A percentile compares a stretch with the other conserved stretches of the same genome.
Evolutionary conservation across 768 basidiomycete species (phyloP).

Genomic region (Ramaria sp.): DNA sequence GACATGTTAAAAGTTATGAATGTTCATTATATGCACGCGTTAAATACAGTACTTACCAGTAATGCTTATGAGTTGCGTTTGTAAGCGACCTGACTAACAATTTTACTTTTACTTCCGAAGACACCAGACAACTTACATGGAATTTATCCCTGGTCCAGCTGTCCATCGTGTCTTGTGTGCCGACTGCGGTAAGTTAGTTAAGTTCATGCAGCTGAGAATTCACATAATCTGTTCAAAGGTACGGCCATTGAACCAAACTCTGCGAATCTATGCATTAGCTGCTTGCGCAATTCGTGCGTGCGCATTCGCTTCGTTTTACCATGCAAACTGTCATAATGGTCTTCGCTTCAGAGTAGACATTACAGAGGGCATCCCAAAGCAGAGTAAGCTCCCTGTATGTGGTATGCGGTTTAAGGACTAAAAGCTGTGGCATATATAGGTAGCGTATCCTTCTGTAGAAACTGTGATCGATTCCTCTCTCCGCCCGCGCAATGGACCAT

Average conservation of each 20-base stretch:
- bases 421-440: constrained; percentile 32
- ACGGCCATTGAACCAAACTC: constrained; percentile 86
- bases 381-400: constrained; percentile 37
- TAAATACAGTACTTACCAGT: no score
- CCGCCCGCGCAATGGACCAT: constrained; percentile 83
- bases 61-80: no score
- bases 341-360: constrained; percentile 66
- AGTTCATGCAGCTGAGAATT: background rate
- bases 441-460: constrained; percentile 85
- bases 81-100: background rate
- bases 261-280: constrained; percentile 84
- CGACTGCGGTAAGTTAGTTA: constrained; percentile 58
- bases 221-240: constrained; percentile 30
- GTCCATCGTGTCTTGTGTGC: constrained; percentile 81
- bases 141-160: constrained; percentile 64
- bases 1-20: no score
- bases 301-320: background rate
- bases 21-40: no score
- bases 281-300: constrained; percentile 75
- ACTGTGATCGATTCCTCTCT: constrained; percentile 91
- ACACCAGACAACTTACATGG: constrained; percentile 36
- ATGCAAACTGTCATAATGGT: background rate
- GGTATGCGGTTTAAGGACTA: background rate
- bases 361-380: constrained; percentile 95
- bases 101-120: background rate